A percentile compares a stretch with the other conserved stretches of the same genome.
These are phyloP conservation scores for Tetrahymena borealis DNA, from an alignment of 73 alveolate species.

Conservation along the genomic window DNA sequence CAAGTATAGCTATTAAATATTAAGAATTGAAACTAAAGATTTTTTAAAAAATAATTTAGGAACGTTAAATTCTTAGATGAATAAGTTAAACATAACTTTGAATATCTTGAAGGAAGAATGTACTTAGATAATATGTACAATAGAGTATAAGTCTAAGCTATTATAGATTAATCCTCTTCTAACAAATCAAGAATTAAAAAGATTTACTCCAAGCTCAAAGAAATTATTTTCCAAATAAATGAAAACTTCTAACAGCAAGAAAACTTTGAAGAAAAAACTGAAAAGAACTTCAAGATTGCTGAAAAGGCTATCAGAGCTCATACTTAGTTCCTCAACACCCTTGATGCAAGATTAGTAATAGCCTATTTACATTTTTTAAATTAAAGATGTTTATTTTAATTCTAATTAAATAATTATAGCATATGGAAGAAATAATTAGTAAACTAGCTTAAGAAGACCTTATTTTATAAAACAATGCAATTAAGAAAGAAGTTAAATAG, in stretches of 20 bases:
- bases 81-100: background rate
- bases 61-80: background rate
- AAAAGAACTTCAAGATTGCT: background rate
- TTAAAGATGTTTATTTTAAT: background rate
- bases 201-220: background rate
- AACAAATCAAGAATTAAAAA: background rate
- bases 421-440: background rate
- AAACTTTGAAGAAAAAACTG: background rate
- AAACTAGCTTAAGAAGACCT: background rate
- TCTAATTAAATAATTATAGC: too few species aligned
- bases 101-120: background rate
- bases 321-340: background rate
- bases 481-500: background rate
- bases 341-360: background rate
- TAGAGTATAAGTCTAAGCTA: background rate
- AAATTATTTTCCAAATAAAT: background rate
- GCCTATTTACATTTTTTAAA: background rate
- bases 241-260: background rate
- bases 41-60: background rate
- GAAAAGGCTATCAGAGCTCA: background rate
- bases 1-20: background rate
- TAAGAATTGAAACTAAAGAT: background rate
- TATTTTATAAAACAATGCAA: background rate
- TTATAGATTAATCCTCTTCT: background rate
- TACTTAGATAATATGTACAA: background rate